Evolutionary conservation across 768 basidiomycete genomes (phyloP).

Genomic region (Porpolomopsis calyptriformis): DNA sequence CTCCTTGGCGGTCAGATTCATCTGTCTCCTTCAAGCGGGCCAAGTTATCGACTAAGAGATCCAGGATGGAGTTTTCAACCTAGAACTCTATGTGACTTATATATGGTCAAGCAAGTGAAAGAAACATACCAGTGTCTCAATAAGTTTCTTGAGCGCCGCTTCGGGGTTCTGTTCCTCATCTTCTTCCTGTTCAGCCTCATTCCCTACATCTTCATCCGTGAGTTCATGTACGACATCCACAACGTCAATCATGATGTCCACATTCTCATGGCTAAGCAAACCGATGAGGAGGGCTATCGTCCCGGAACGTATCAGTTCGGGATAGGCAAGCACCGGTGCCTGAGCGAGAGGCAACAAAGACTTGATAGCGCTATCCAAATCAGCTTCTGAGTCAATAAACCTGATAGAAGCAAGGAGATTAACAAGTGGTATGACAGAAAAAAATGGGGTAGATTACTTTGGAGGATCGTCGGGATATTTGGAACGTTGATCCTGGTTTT

Average conservation of each 20-base stretch:
- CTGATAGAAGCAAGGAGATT: slow-evolving; percentile 28
- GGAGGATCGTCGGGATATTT: slow-evolving; percentile 89
- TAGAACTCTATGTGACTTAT: slow-evolving; percentile 21
- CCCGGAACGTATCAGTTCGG: slow-evolving; percentile 76
- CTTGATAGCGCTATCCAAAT: slow-evolving; percentile 82
- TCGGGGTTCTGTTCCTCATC: slow-evolving; percentile 50
- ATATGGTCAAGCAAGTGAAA: not conserved
- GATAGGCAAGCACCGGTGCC: slow-evolving; percentile 71
- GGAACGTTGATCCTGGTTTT: slow-evolving; percentile 94
- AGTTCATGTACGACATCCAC: slow-evolving; percentile 89
- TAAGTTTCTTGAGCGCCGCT: slow-evolving; percentile 61
- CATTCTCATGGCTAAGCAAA: slow-evolving; percentile 89
- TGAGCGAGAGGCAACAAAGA: slow-evolving; percentile 83
- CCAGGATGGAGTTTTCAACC: slow-evolving; percentile 77
- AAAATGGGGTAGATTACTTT: slow-evolving; percentile 57
- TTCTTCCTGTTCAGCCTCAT: slow-evolving; percentile 61
- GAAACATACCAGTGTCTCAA: slow-evolving; percentile 61
- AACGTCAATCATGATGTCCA: slow-evolving; percentile 94
- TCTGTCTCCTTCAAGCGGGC: slow-evolving; percentile 81
- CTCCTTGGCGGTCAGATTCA: slow-evolving; percentile 83
- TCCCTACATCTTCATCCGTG: slow-evolving; percentile 91
- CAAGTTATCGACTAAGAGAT: slow-evolving; percentile 84
- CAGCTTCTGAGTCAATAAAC: slow-evolving; percentile 98
- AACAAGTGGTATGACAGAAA: not conserved
- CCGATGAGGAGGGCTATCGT: slow-evolving; percentile 63